Conservation (phyloP, 805 yeast genomes). For the Candida corydali region DNA sequence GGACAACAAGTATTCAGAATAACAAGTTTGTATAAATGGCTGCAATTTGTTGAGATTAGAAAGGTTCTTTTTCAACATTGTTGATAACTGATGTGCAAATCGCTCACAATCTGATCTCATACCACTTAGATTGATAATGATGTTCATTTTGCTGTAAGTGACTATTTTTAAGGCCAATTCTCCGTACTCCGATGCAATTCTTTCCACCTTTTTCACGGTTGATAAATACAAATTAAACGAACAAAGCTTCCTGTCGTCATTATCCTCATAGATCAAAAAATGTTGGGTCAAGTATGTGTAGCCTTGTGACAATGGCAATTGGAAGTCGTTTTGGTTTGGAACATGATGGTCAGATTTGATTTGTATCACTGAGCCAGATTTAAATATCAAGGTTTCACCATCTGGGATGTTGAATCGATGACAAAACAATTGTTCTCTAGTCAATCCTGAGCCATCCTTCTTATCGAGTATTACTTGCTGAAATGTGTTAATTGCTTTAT, state of each 20-base stretch:
- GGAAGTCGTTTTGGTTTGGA: background rate
- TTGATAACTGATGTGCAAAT: conserved; percentile 68
- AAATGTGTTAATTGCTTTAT: conserved; percentile 44
- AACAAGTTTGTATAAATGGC: conserved; percentile 65
- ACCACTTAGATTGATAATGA: conserved; percentile 74
- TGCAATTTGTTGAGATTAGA: conserved; percentile 57
- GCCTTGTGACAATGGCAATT: conserved; percentile 47
- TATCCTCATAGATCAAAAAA: conserved; percentile 70
- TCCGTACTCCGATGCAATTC: conserved; percentile 68
- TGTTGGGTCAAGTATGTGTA: conserved; percentile 67
- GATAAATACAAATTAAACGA: conserved; percentile 69
- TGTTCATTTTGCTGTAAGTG: conserved; percentile 59
- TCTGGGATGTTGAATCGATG: conserved; percentile 67
- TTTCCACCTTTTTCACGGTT: conserved; percentile 78
- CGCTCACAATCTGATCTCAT: conserved; percentile 72
- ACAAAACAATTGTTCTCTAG: conserved; percentile 70
- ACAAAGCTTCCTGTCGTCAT: conserved; percentile 64
- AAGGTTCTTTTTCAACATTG: conserved; percentile 58
- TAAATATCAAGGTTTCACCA: conserved; percentile 60
- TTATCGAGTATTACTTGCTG: conserved; percentile 40
- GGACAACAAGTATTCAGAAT: conserved; percentile 77
- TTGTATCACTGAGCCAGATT: conserved; percentile 58
- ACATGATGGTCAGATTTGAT: conserved; percentile 18
- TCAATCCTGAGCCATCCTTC: conserved; percentile 39
- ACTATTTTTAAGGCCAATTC: conserved; percentile 67